phyloP scores from a whole-genome alignment of 2,329 filamentous ascomycete genomes.

The Amauroascus niger region DNA sequence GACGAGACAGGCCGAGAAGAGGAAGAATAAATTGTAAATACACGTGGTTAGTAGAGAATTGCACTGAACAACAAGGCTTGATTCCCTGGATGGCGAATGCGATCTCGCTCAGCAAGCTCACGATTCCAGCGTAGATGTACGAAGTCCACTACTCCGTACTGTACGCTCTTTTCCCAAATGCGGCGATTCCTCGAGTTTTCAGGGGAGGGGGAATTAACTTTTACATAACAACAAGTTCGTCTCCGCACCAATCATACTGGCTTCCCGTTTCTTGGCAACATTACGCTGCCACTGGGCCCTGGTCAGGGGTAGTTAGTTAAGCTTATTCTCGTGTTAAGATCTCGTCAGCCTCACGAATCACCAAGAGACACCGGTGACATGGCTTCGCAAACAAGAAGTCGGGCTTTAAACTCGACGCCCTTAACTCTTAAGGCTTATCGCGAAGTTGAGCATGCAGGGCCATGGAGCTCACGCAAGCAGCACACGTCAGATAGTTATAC shows the following conservation, averaged over 20 bases:
- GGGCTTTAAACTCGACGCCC: too few relatives aligned
- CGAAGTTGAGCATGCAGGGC: neutral
- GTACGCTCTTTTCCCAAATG: neutral
- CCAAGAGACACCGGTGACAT: too few relatives aligned
- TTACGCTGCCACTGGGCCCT: too few relatives aligned
- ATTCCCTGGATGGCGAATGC: neutral
- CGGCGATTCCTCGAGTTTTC: neutral
- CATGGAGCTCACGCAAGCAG: neutral
- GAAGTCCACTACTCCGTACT: too few relatives aligned
- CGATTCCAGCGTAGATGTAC: too few relatives aligned
- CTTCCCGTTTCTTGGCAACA: neutral
- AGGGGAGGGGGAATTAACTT: neutral
- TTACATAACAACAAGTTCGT: neutral
- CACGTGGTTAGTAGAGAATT: neutral
- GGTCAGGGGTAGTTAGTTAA: too few relatives aligned
- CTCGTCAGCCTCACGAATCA: neutral
- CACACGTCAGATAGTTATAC: neutral
- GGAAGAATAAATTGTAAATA: slow-evolving; percentile 4
- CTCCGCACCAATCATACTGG: neutral
- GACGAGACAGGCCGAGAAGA: slow-evolving; percentile 5
- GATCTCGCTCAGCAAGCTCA: too few relatives aligned
- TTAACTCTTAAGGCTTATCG: neutral
- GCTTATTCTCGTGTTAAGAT: too few relatives aligned
- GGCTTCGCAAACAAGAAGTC: too few relatives aligned
- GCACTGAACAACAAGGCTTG: neutral